These are phyloP conservation scores for Breviolum minutum DNA, from an alignment of 73 alveolate species.

Conservation along the genomic window DNA sequence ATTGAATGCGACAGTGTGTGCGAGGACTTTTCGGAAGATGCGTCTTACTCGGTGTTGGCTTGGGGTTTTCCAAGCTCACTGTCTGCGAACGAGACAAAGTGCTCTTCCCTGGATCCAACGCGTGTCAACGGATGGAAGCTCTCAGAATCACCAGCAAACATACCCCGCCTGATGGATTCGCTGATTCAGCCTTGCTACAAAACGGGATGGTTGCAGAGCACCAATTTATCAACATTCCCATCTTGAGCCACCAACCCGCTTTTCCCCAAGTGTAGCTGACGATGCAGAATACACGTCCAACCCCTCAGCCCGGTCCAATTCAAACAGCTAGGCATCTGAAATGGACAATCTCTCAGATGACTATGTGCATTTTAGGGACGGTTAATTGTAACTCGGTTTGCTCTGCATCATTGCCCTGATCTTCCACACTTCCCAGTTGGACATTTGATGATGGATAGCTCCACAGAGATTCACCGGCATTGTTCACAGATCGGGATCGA, in stretches of 20 bases:
- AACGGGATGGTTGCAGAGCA: background rate
- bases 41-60: background rate
- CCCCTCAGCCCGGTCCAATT: background rate
- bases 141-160: no score
- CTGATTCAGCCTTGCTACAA: background rate
- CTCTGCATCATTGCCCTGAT: slow-evolving; percentile 45
- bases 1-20: slow-evolving; percentile 73
- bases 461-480: slow-evolving; percentile 29
- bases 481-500: slow-evolving; percentile 38
- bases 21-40: background rate
- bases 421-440: slow-evolving; percentile 36
- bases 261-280: background rate
- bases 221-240: background rate
- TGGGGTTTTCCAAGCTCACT: background rate
- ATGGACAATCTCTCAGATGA: background rate
- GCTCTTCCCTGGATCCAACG: background rate
- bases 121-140: background rate
- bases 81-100: slow-evolving; percentile 3
- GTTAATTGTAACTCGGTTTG: slow-evolving; percentile 12
- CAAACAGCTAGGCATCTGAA: no score
- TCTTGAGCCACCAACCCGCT: background rate
- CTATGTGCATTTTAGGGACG: background rate
- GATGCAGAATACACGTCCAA: background rate
- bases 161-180: background rate
- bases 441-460: background rate